A percentile compares a stretch with the other conserved stretches of the same genome.
Evolutionary conservation across 2,329 filamentous ascomycete species (phyloP).

Genomic region (Cladosporium sp.): DNA sequence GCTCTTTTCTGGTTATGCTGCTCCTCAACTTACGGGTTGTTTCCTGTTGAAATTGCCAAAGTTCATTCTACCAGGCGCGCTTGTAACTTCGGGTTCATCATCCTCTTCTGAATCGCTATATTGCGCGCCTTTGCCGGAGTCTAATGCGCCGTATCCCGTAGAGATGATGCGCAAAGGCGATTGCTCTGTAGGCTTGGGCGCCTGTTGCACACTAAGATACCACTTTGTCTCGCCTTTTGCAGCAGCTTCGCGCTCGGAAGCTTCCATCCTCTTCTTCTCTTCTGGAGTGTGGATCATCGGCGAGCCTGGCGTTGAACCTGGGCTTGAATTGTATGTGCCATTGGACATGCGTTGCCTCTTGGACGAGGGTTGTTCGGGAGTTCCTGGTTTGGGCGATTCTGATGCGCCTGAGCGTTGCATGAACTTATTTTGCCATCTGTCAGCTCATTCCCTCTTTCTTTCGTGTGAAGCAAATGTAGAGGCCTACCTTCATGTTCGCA

Average conservation of each 20-base stretch:
- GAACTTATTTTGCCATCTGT: slow-evolving; percentile 56
- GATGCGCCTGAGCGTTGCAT: slow-evolving; percentile 85
- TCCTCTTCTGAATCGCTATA: slow-evolving; percentile 37
- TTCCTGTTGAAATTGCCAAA: slow-evolving; percentile 52
- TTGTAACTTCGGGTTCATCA: slow-evolving; percentile 32
- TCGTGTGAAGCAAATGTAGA: background rate
- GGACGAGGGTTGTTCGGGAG: slow-evolving; percentile 54
- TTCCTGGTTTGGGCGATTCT: slow-evolving; percentile 45
- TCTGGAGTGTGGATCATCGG: slow-evolving; percentile 66
- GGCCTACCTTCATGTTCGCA: slow-evolving; percentile 78
- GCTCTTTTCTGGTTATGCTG: background rate
- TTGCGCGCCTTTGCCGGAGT: slow-evolving; percentile 34
- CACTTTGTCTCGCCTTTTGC: slow-evolving; percentile 72
- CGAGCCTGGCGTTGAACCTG: slow-evolving; percentile 51
- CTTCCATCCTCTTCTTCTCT: slow-evolving; percentile 60
- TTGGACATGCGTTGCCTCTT: slow-evolving; percentile 66
- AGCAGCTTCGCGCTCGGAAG: slow-evolving; percentile 62
- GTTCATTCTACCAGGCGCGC: slow-evolving; percentile 48
- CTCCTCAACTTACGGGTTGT: slow-evolving; percentile 2
- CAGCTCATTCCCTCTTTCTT: background rate
- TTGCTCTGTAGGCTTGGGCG: slow-evolving; percentile 38
- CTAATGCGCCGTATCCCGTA: slow-evolving; percentile 58
- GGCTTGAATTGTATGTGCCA: slow-evolving; percentile 44
- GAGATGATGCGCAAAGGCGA: slow-evolving; percentile 60
- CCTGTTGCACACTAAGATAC: slow-evolving; percentile 64